These are phyloP conservation scores for Pichia exigua DNA, from an alignment of 805 yeast genomes.

Conservation along the genomic window DNA sequence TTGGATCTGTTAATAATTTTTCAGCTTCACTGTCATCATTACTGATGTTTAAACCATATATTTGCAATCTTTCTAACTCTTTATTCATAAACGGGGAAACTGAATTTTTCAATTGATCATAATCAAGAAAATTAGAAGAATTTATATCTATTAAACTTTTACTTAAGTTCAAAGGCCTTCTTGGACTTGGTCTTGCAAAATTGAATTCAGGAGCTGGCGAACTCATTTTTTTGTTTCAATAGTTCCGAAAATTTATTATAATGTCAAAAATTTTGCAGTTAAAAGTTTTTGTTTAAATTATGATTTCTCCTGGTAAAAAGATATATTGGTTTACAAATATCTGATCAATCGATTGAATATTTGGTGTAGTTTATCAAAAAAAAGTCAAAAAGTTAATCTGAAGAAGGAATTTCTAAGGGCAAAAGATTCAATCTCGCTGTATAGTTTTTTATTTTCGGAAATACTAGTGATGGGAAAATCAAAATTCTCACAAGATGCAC, in stretches of 20 bases:
- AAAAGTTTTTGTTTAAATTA: neutral
- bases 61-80: slow-evolving; percentile 19
- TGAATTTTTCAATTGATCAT: neutral
- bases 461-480: too few species aligned
- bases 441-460: neutral
- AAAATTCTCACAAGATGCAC: neutral
- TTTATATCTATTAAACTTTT: neutral
- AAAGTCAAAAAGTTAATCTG: neutral
- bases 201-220: slow-evolving; percentile 11
- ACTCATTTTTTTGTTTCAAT: slow-evolving; percentile 7
- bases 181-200: slow-evolving; percentile 7
- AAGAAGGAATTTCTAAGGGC: neutral
- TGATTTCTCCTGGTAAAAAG: neutral
- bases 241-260: neutral
- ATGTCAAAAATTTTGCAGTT: neutral
- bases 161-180: slow-evolving; percentile 5
- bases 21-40: slow-evolving; percentile 33
- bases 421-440: neutral
- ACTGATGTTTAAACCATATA: slow-evolving; percentile 51
- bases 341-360: too few species aligned
- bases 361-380: too few species aligned
- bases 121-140: neutral
- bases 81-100: slow-evolving; percentile 4
- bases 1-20: slow-evolving; percentile 17
- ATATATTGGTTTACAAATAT: neutral